Evolutionary conservation across 2,329 filamentous ascomycete species (phyloP), one percentile per base, ranked within the genome.

Genomic region (Colletotrichum sansevieriae): DNA sequence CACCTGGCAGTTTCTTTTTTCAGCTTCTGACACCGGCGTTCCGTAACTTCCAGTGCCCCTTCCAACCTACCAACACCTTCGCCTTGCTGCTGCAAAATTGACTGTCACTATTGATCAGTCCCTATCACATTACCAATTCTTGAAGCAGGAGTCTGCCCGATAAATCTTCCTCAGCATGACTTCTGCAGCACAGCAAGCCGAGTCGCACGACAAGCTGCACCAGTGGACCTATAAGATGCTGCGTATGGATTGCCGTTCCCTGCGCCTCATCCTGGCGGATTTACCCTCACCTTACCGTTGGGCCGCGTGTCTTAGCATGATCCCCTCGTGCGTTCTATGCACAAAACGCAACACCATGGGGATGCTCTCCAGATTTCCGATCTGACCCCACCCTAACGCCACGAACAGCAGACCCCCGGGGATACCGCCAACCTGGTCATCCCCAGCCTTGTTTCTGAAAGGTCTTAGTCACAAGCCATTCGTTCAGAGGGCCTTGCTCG

Each of bases 341-440:
- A 43, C 11, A 13, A 25, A 46, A 61, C 55, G 47, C 66, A 69
- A 57, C 66, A 66, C 65, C 55, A 60, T 18, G 25, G 51, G 33
- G 65, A 59, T 65, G 47, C 55, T 61, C 66, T 68, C 62, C 66
- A 66, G 62, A 61, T 61, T 66, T 57, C 47, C 41, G 18, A 51
- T 61, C 49, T 49, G 43, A 39, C 62, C 63, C 66, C 66, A 61
- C 62, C 18, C 18, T 41, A 37, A 33, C 43, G 49, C 55, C 62
- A 65, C n/a, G 47, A 55, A 65, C 18, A 68, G 33, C 65, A 65
- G 39, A 39, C 41, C 44, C 57, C 65, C 35, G 25, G 52, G 63
- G 47, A 63, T 69, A 66, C 66, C 66, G 49, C 62, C 62, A 61
- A 66, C 41, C 35, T 57, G 66, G 66, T 69, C 49, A 13, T 52